phyloP scores from a whole-genome alignment of 2,329 filamentous ascomycete genomes.

The Neopestalotiopsis rosae region DNA sequence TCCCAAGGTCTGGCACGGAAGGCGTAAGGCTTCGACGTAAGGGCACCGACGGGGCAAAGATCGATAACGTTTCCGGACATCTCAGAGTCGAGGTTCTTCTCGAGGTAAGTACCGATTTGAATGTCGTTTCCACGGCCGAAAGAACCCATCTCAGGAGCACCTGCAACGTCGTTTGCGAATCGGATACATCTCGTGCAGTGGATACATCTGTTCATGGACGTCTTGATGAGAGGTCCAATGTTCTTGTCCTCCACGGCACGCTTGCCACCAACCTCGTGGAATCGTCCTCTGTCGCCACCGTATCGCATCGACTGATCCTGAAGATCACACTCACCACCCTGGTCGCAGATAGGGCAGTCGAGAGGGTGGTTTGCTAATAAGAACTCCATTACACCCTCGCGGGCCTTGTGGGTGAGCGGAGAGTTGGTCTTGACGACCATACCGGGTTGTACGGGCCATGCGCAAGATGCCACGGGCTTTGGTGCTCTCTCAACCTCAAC shows the following conservation, averaged over 20 bases:
- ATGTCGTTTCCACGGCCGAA: conserved; percentile 95
- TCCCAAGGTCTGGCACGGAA: conserved; percentile 98
- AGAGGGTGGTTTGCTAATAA: conserved; percentile 94
- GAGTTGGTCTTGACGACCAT: conserved; percentile 99
- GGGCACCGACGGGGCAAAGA: conserved; percentile 93
- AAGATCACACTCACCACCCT: conserved; percentile 98
- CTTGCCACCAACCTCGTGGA: conserved; percentile 95
- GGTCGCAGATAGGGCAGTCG: conserved; percentile 97
- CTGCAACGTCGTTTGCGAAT: conserved; percentile 96
- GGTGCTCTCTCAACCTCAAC: conserved; percentile 97
- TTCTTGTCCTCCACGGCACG: conserved; percentile 99
- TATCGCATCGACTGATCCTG: conserved; percentile 99
- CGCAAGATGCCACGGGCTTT: conserved; percentile 97
- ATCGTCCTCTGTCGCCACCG: conserved; percentile 91
- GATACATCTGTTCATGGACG: conserved; percentile 99
- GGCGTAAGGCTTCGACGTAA: conserved; percentile 96
- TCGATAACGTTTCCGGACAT: conserved; percentile 98
- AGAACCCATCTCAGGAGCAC: conserved; percentile 92
- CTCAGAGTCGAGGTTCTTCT: conserved; percentile 91
- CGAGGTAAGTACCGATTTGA: conserved; percentile 97
- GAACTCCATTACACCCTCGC: conserved; percentile 99
- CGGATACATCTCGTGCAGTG: conserved; percentile 98
- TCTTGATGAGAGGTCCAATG: conserved; percentile 97
- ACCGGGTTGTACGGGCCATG: conserved; percentile 96
- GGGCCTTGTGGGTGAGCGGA: conserved; percentile 92